Evolutionary conservation across 768 basidiomycete species (phyloP).

Genomic region (Tylopilus subfusipes): DNA sequence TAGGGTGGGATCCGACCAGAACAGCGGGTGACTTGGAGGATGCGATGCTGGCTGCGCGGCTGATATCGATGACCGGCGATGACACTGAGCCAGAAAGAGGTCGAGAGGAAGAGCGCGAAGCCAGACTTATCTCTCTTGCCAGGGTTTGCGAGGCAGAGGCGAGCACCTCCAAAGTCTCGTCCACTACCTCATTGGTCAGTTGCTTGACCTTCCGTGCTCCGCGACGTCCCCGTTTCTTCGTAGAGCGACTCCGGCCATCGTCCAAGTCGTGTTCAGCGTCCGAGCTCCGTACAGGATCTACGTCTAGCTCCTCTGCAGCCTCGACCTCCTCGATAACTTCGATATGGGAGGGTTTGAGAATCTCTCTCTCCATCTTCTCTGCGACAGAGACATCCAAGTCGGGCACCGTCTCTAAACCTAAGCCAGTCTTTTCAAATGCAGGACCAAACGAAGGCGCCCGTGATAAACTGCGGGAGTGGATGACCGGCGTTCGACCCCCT

Average conservation of each 20-base stretch:
- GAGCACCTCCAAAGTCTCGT: slow-evolving; percentile 63
- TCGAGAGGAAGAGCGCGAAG: slow-evolving; percentile 48
- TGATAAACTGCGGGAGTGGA: slow-evolving; percentile 53
- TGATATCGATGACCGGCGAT: slow-evolving; percentile 21
- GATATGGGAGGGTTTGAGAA: slow-evolving; percentile 21
- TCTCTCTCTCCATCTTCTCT: slow-evolving; percentile 43
- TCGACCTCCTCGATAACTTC: slow-evolving; percentile 38
- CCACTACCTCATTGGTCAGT: slow-evolving; percentile 28
- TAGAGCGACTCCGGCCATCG: slow-evolving; percentile 49
- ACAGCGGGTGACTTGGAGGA: slow-evolving; percentile 40
- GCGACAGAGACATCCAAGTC: slow-evolving; percentile 41
- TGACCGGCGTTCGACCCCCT: slow-evolving; percentile 51
- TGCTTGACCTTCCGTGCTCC: slow-evolving; percentile 77
- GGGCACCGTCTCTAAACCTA: slow-evolving; percentile 47
- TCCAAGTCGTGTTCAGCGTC: slow-evolving; percentile 33
- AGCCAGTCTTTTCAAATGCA: slow-evolving; percentile 38
- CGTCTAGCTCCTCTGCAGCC: slow-evolving; percentile 31
- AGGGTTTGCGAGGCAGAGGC: slow-evolving; percentile 79
- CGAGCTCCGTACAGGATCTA: slow-evolving; percentile 14
- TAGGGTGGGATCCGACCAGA: slow-evolving; percentile 26
- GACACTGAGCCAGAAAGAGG: slow-evolving; percentile 16
- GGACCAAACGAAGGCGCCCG: slow-evolving; percentile 64
- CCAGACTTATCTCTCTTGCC: slow-evolving; percentile 78
- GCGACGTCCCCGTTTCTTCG: slow-evolving; percentile 76
- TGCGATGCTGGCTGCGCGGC: slow-evolving; percentile 21